Conservation (phyloP, 73 alveolate genomes). For the Diophrys sp. region DNA sequence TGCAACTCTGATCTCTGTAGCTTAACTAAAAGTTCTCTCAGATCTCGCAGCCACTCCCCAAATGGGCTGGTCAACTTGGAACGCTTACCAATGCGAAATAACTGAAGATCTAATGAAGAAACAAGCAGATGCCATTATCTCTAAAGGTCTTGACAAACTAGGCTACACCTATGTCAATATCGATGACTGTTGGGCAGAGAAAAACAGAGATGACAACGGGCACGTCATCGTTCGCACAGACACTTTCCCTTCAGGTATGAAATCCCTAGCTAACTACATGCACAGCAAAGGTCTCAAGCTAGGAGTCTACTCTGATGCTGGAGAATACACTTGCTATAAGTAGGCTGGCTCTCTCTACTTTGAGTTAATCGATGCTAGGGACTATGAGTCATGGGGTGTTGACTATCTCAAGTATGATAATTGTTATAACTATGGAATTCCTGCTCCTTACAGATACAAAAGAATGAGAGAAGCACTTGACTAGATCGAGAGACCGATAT, state of each 20-base stretch:
- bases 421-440: constrained; percentile 67
- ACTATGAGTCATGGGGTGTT: constrained; percentile 83
- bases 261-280: constrained; percentile 78
- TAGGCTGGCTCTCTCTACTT: constrained; percentile 80
- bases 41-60: constrained; percentile 68
- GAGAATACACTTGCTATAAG: constrained; percentile 75
- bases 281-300: constrained; percentile 75
- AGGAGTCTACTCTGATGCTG: constrained; percentile 87
- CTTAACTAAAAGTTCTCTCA: neutral
- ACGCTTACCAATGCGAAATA: constrained; percentile 82
- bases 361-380: constrained; percentile 81
- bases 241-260: constrained; percentile 83
- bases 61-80: constrained; percentile 94
- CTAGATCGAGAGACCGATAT: constrained; percentile 83
- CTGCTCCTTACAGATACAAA: constrained; percentile 74
- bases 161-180: constrained; percentile 83
- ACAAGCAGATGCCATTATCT: constrained; percentile 53
- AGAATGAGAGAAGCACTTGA: constrained; percentile 92
- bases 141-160: constrained; percentile 17
- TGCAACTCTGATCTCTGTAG: neutral
- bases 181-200: constrained; percentile 80
- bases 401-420: constrained; percentile 89
- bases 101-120: constrained; percentile 55
- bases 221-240: constrained; percentile 52
- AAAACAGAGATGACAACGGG: constrained; percentile 61